Evolutionary conservation across 2,329 filamentous ascomycete species (phyloP), one percentile per base, ranked within the genome.

Genomic region (Kalmusia sp.): DNA sequence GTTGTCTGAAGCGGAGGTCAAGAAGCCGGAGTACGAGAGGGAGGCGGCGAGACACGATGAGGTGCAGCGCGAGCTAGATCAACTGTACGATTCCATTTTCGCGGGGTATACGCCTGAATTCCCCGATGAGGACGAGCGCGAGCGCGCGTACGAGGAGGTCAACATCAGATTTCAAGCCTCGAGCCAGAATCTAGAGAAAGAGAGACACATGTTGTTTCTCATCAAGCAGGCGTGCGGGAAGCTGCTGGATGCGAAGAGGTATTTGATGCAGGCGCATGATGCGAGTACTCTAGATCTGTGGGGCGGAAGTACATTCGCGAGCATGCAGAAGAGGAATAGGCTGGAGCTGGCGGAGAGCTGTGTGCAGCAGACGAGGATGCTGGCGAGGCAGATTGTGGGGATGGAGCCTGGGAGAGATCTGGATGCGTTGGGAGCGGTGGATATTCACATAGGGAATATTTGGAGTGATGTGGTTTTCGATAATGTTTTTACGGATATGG

Each of bases 401-500:
- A 63, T 76, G 12, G 77, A 78, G 2, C 76, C 75, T 0, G 14
- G 22, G 4, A 6, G 24, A 7, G 54, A 68, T 1, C 69, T 83
- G 1, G 61, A 64, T 2, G 58, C 64, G 3, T 67, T 85, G 47
- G 68, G 69, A 0, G 49, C 64, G 0, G 72, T 82, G 17, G 67
- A 67, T 17, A 78, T 84, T 40, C 76, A 78, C 0, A 73, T 78
- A 34, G 79, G 80, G 0, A 75, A 68, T 49, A 72, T 82, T 12
- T 75, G 84, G 65, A 73, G 72, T 6, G 81, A 84, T 54, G 73
- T 84, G 2, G 72, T 84, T n/a, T 84, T 84, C 58, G 80, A 84
- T 60, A 84, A 83, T 44, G 77, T 83, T 52, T 81, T 82, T 60
- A 77, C 75, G 7, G 82, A 84, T 52, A 77, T 80, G 72, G 74